Evolutionary conservation across 257 asterid species (phyloP).

Genomic region (Primulina eburnea): DNA sequence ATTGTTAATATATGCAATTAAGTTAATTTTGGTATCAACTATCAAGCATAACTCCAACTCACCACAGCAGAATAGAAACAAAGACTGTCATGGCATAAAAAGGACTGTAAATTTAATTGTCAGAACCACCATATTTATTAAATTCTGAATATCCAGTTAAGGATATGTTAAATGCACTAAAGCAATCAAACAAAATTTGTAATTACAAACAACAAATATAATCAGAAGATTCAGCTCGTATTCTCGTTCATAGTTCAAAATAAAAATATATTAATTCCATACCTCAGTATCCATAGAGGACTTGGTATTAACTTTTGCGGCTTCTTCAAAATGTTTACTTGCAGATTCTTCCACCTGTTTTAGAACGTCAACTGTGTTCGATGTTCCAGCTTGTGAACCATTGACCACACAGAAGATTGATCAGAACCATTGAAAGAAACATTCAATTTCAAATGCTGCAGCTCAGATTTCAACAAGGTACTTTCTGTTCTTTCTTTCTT

Average conservation of each 20-base stretch:
- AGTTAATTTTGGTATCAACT: no score
- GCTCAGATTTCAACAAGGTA: constrained; percentile 44
- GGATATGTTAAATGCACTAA: background rate
- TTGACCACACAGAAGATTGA: constrained; percentile 43
- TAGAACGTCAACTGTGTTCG: constrained; percentile 51
- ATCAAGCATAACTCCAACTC: background rate
- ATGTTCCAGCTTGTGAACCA: constrained; percentile 40
- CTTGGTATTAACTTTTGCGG: constrained; percentile 49
- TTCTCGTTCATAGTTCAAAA: background rate
- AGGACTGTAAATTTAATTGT: background rate
- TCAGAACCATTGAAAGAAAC: constrained; percentile 50
- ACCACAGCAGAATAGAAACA: background rate
- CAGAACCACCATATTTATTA: no score
- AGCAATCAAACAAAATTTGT: constrained; percentile 1
- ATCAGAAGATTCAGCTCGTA: background rate
- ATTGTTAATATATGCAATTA: background rate
- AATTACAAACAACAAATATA: background rate
- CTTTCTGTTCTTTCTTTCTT: constrained; percentile 44
- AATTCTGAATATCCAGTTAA: background rate
- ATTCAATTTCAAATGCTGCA: constrained; percentile 39
- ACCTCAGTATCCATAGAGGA: constrained; percentile 76
- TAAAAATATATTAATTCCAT: constrained; percentile 21
- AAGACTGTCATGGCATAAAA: no score
- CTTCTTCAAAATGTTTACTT: constrained; percentile 62
- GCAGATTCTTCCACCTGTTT: constrained; percentile 61